Evolutionary conservation across 2,329 filamentous ascomycete species (phyloP), one percentile per base, ranked within the genome.

Genomic region (Blastomyces percursus): DNA sequence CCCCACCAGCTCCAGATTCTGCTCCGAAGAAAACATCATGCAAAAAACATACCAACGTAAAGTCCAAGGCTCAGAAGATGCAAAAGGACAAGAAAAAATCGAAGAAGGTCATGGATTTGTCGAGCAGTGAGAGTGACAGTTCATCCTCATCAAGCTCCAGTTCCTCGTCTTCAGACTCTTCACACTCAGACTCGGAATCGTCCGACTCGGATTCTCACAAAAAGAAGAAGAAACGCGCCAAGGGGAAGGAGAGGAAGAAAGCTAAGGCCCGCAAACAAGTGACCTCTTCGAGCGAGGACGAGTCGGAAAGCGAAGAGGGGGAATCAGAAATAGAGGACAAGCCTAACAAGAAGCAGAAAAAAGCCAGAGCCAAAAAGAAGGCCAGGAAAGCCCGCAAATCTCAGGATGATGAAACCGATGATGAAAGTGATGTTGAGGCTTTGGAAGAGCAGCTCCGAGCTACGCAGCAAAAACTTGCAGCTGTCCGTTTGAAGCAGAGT

Each of bases 321-420:
- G 68, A 67, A 1, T 67, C 71, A 30, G 69, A 70, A 4, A 67
- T 68, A 46, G 62, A 65, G 3, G 70, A 70, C 21, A 69, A 72
- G 57, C 75, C 76, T 60, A 69, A 69, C 16, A 70, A 73, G 60
- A 76, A 77, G 61, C 68, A 71, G 64, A 67, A 68, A 61, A 77
- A 74, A 67, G 70, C 70, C 11, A 76, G 74, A 65, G 66, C 69
- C 3, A 78, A 73, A 51, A 75, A 70, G 46, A 73, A 74, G 62
- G 63, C 67, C 0, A 64, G 68, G 40, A 75, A 71, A 52, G 67
- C 70, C 11, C 69, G 67, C 59, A 73, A 77, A 69, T 75, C 73
- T 51, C 72, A 73, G 42, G 69, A 70, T 4, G 65, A 69, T 19
- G 68, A 70, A 30, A 27, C 63, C 66, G 30, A 71, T 67, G 57